phyloP scores from a whole-genome alignment of 345 rosid genomes.

The Alliaria petiolata region DNA sequence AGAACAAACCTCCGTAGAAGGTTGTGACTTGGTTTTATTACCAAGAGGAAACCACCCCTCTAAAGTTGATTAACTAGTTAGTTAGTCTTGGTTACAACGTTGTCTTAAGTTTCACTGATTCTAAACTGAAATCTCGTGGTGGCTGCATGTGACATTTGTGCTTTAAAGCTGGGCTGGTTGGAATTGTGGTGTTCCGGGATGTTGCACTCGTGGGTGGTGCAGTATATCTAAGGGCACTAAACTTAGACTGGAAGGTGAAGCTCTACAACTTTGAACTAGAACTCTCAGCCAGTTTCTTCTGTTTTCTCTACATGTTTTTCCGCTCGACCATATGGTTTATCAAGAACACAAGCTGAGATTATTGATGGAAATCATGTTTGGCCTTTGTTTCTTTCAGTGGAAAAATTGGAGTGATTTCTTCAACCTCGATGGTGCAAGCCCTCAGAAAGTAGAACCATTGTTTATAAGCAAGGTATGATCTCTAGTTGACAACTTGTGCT shows the following conservation, averaged over 20 bases:
- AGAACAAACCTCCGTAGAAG: not conserved
- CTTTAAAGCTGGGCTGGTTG: conserved; percentile 76
- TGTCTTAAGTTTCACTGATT: not conserved
- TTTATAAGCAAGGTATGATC: conserved; percentile 77
- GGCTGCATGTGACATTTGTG: conserved; percentile 12
- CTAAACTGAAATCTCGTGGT: conserved; percentile 6
- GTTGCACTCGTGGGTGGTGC: conserved; percentile 78
- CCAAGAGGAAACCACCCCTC: not conserved
- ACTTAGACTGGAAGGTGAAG: conserved; percentile 74
- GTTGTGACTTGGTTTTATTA: not conserved
- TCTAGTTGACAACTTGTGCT: not conserved
- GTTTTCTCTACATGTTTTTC: not conserved
- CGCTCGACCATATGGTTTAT: not conserved
- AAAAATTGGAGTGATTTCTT: conserved; percentile 69
- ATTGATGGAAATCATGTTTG: conserved; percentile 2
- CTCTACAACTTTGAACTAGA: conserved; percentile 6
- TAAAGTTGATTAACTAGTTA: not conserved
- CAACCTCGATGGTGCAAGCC: conserved; percentile 69
- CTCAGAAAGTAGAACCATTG: conserved; percentile 81
- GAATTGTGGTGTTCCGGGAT: conserved; percentile 69
- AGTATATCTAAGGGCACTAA: conserved; percentile 62
- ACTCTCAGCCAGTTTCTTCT: not conserved
- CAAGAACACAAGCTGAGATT: not conserved
- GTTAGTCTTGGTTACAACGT: not conserved
- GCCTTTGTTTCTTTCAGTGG: conserved; percentile 47